Percentiles rank a stretch among this genome's conserved stretches.
phyloP scores from a whole-genome alignment of 768 basidiomycete species.

The Kwoniella bestiolae region DNA sequence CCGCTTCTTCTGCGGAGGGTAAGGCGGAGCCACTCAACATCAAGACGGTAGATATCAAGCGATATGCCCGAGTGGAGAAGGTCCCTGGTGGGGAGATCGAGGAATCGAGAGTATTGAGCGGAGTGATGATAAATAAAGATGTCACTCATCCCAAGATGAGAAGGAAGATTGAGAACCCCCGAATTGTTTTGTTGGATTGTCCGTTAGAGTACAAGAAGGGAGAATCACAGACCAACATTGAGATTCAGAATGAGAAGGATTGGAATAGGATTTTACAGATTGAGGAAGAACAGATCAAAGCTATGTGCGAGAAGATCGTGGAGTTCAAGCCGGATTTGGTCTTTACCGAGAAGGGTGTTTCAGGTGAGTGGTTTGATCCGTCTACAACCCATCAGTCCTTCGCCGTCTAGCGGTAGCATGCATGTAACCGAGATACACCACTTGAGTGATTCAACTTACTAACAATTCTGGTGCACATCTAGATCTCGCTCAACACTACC shows the following conservation, averaged over 20 bases:
- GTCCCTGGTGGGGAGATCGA: conserved; percentile 98
- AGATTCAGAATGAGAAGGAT: conserved; percentile 90
- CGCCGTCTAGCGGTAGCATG: too few relatives aligned
- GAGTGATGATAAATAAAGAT: conserved; percentile 98
- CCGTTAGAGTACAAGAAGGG: conserved; percentile 99
- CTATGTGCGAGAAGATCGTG: conserved; percentile 77
- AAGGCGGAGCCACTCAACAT: conserved; percentile 55
- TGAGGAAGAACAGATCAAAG: conserved; percentile 95
- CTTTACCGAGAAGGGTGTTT: conserved; percentile 97
- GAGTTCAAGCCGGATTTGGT: conserved; percentile 95
- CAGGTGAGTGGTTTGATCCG: conserved; percentile 69
- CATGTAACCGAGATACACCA: background rate
- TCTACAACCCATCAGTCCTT: too few relatives aligned
- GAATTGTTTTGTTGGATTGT: conserved; percentile 88
- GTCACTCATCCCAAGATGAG: conserved; percentile 98
- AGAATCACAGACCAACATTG: conserved; percentile 97
- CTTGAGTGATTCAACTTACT: background rate
- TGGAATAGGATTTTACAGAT: conserved; percentile 91
- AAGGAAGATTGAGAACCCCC: conserved; percentile 81
- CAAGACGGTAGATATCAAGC: conserved; percentile 95
- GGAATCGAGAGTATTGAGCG: conserved; percentile 79
- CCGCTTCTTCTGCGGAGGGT: background rate
- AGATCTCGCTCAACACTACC: conserved; percentile 93
- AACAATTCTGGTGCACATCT: background rate
- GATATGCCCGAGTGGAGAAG: conserved; percentile 96